Evolutionary conservation across 2,329 filamentous ascomycete species (phyloP), one percentile per base, ranked within the genome.

Genomic region (Emergomyces africanus): DNA sequence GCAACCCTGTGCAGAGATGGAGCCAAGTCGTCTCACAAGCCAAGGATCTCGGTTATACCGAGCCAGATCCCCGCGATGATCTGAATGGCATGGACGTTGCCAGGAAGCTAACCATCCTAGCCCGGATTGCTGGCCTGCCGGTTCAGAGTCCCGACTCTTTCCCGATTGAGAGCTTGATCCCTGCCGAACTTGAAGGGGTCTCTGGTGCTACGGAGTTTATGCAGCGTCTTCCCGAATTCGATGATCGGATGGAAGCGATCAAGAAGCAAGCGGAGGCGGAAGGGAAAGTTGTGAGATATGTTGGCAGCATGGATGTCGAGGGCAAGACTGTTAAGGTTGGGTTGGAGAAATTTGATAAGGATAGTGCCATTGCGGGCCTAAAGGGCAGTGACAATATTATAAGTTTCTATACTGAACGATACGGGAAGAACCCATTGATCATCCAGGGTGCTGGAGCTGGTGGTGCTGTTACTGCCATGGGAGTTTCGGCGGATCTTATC

Each of bases 341-440:
- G 2, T 76, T 99, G 64, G 87, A 96, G 80, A 89, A 87, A 75
- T 91, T 90, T 66, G 90, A 95, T 65, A 84, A 83, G 66, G 88
- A 87, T 61, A 90, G 95, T 70, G 89, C 94, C 14, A 96, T 99
- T 75, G 94, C 94, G 15, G 87, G 88, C 54, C 80, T 99, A 60
- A 95, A 96, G 81, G 94, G 94, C 41, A 97, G 91, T 73, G 94
- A 97, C 72, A 99, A 99, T 78, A 95, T 99, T 72, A 96, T 99
- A 71, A 95, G 87, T 79, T 96, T 99, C 79, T 95, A 96, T 76
- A 99, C 94, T 5, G 88, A 95, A 80, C 83, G 94, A 68, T 99
- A 99, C 71, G 90, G 90, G 60, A 82, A 79, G 70, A 95, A 92
- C 74, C 91, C 94, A 49, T 79, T 99, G 63, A 96, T 96, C 70